Base-by-base conservation (phyloP, 805 yeast species). In the Grigorovia jiainica region DNA sequence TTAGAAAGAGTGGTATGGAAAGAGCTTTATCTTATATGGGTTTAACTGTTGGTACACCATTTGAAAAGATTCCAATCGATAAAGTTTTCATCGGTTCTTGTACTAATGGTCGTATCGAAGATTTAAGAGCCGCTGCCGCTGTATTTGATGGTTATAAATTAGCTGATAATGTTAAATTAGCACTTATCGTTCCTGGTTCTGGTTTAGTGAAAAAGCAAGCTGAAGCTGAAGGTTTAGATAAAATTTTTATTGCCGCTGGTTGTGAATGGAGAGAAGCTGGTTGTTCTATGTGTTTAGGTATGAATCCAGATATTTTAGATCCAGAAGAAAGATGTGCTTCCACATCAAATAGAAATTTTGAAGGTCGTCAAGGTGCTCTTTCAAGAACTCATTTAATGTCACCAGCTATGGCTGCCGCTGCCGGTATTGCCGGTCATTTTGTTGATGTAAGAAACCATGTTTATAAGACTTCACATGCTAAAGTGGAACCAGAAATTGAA, bases 261-360 rank as follows among this genome's bases (percentile, higher is more conserved):
- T 92, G 90, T 60, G 89, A 84, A 54, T 92, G 98, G 98, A 83
- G 98, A 72, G 98, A 92, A 70, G 97, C 98, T 51, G 98, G 98
- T 48, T 92, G 98, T 70, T 90, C 97, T 34, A 92, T 92, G 98
- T 92, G 98, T 71, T 75, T 92, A 41, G 98, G 98, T 66, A 92
- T 92, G 98, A 92, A 92, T 70, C 97, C 97, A 36, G 98, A 92
- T 70, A 90, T 92, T 55, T 75, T 92, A 60, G 76, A 79, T 47
- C 98, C 98, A 35, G 78, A 82, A 59, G 98, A 92, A 67, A 80
- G 98, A 68, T 92, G 98, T 71, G 98, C 98, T 8, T 89, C 97
- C n/a, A 92, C 98, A 16, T 90, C 97, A 17, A 92, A 92, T 74
- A 83, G 98, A 75, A 92, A 92, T 71, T 92, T 92, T 61, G 97